These are phyloP conservation scores for Ambrosiella xylebori DNA, from an alignment of 2,329 filamentous ascomycete genomes.

Conservation along the genomic window DNA sequence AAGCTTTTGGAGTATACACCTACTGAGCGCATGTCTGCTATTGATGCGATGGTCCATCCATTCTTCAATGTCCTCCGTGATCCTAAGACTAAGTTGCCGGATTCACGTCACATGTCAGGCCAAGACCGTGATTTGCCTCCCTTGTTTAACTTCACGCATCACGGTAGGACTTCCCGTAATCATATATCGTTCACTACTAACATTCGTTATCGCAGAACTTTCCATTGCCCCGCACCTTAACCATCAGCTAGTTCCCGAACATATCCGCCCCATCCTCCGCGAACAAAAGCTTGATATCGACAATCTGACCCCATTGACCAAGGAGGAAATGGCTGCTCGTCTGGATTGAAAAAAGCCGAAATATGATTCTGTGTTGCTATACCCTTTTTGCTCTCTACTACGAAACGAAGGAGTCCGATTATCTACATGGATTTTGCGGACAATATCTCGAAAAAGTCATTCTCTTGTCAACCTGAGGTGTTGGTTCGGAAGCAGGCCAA, in stretches of 20 bases:
- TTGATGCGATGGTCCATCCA: conserved; percentile 94
- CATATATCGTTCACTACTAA: not conserved
- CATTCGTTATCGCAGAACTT: conserved; percentile 46
- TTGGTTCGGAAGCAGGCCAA: too few species aligned
- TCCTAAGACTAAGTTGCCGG: conserved; percentile 75
- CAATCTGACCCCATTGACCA: conserved; percentile 77
- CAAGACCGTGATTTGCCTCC: conserved; percentile 65
- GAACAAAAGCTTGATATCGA: conserved; percentile 78
- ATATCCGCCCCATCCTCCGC: conserved; percentile 58
- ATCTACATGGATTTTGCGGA: too few species aligned
- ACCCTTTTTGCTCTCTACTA: not conserved
- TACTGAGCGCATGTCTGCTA: conserved; percentile 78
- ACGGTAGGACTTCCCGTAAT: conserved; percentile 45
- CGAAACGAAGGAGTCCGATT: not conserved
- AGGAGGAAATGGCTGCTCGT: conserved; percentile 94
- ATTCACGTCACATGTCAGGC: conserved; percentile 78
- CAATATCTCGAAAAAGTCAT: too few species aligned
- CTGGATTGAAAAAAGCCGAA: conserved; percentile 48
- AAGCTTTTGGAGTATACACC: conserved; percentile 91
- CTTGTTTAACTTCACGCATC: conserved; percentile 83
- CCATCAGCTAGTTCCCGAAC: conserved; percentile 67
- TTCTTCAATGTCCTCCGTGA: conserved; percentile 97
- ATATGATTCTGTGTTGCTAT: conserved; percentile 5
- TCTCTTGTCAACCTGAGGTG: too few species aligned
- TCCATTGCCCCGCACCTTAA: conserved; percentile 89